phyloP scores from a whole-genome alignment of 2,329 filamentous ascomycete genomes.

The Phyllosticta citribraziliensis region DNA sequence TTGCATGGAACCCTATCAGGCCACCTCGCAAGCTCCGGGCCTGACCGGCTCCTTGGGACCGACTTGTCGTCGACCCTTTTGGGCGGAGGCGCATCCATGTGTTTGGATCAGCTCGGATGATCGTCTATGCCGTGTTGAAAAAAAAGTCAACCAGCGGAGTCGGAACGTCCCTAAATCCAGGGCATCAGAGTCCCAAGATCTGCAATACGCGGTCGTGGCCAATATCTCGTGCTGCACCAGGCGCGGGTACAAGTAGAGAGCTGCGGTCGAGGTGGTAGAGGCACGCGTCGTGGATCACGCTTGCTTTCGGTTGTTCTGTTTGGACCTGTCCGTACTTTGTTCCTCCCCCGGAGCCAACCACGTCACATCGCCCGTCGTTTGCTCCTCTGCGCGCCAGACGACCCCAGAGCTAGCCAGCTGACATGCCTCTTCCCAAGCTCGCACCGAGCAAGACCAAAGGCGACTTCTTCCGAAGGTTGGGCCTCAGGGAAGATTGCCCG shows the following conservation, averaged over 20 bases:
- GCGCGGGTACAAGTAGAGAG: neutral
- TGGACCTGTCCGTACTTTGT: neutral
- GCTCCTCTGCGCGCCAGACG: neutral
- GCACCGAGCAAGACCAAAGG: slow-evolving; percentile 18
- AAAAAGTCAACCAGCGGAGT: neutral
- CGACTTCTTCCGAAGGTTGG: slow-evolving; percentile 33
- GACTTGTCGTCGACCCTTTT: slow-evolving; percentile 3
- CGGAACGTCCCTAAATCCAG: slow-evolving; percentile 8
- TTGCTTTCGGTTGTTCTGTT: neutral
- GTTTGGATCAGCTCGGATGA: slow-evolving; percentile 10
- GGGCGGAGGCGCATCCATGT: slow-evolving; percentile 9
- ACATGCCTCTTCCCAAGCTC: slow-evolving; percentile 8
- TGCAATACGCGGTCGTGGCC: slow-evolving; percentile 1
- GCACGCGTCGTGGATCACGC: neutral
- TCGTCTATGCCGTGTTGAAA: neutral
- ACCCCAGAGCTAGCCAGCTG: neutral
- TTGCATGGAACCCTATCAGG: slow-evolving; percentile 9
- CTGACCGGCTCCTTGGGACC: slow-evolving; percentile 7
- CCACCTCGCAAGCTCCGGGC: slow-evolving; percentile 7
- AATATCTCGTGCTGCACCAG: slow-evolving; percentile 2
- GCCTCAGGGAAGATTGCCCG: slow-evolving; percentile 29
- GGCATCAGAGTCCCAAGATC: slow-evolving; percentile 4
- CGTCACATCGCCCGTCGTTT: neutral
- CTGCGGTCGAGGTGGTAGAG: neutral
- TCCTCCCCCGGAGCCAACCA: neutral